phyloP scores from a whole-genome alignment of 345 rosid species.

The Clausena lansium region DNA sequence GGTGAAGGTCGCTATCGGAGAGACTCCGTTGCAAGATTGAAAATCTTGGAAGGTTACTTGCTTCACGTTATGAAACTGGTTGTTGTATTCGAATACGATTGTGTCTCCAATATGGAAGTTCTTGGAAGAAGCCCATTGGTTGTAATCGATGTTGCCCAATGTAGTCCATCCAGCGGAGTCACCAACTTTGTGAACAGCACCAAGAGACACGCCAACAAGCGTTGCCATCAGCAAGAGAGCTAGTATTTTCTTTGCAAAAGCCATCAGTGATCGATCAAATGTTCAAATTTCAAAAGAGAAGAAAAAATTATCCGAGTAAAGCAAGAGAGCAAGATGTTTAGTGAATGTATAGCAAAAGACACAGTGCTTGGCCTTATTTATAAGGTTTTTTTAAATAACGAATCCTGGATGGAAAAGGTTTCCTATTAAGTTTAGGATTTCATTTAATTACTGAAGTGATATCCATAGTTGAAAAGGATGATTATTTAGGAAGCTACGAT shows the following conservation, averaged over 20 bases:
- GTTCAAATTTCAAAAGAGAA: not conserved
- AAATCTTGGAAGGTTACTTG: not conserved
- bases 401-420: too few relatives aligned
- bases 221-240: not conserved
- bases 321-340: not conserved
- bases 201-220: not conserved
- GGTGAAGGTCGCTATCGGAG: not conserved
- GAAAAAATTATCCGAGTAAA: too few relatives aligned
- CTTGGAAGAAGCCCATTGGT: conserved; percentile 1
- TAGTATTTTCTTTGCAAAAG: not conserved
- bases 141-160: not conserved
- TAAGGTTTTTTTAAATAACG: too few relatives aligned
- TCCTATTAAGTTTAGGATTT: too few relatives aligned
- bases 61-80: not conserved
- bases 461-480: too few relatives aligned
- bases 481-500: too few relatives aligned
- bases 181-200: conserved; percentile 10
- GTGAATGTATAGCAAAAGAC: too few relatives aligned
- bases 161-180: not conserved
- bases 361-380: too few relatives aligned
- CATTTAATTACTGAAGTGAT: too few relatives aligned
- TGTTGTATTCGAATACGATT: not conserved
- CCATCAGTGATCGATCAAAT: not conserved
- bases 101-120: conserved; percentile 3
- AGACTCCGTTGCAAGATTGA: not conserved